Base-by-base conservation (phyloP, 1,284 basidiomycete species). In the Kalmanozyma brasiliensis region DNA sequence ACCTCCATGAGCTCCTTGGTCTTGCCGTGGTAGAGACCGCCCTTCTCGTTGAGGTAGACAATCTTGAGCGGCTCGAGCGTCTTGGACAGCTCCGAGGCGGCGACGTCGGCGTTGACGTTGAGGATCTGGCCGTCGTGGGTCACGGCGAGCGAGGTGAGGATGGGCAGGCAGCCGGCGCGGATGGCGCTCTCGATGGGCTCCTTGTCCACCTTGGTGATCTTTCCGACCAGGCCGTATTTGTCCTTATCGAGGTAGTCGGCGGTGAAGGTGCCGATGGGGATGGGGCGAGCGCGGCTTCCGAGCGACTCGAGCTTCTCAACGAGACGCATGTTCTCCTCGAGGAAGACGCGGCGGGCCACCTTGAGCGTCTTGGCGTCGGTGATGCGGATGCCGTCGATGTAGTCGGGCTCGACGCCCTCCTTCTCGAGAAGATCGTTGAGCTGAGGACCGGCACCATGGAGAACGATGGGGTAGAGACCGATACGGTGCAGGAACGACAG, bases 1-100 rank as follows among this genome's bases (percentile, higher is more conserved):
- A 92, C 89, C 77, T 93, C 91, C 53, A 98, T 84, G 84, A 81
- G 72, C 60, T 81, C 80, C 53, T 76, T 76, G 33, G 80, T 81
- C 60, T 73, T 96, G 94, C 95, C 95, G 82, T 99, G 96, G 89
- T 91, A 97, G 70, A 99, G 86, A 49, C 96, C 95, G 60, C 95
- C 95, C 85, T 98, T 98, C 81, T 98, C 96, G 83, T 97, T 97
- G 80, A 99, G 84, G 85, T 94, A 98, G 51, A 99, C 95, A 67
- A 98, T 98, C 86, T 98, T 99, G 85, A 82, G 73, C n/a, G 80
- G 80, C 72, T 82, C 80, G 44, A 82, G 73, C 29, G 79, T 78
- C 73, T 82, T 82, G 61, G 78, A 69, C 8, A 82, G 76, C 69
- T 82, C 80, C 32, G 73, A 75, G 16, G 80, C 80, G 19, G 80